Evolutionary conservation across 2,329 filamentous ascomycete genomes (phyloP), one percentile per base, ranked within the genome.

Genomic region (Proliferodiscus dingleyae): DNA sequence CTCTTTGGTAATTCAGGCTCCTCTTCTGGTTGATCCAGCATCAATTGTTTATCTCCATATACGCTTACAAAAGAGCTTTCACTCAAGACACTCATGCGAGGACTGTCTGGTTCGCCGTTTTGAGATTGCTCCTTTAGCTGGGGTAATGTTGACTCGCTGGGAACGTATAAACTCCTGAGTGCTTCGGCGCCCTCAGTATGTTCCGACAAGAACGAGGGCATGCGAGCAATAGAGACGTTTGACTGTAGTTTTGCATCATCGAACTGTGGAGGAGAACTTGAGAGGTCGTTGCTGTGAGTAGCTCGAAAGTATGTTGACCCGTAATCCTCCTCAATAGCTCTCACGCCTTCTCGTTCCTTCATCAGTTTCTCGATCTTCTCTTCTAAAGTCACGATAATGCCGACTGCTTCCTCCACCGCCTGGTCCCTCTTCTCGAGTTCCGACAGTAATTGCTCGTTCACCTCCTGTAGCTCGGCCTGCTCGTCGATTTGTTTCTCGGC

Each of bases 371-470:
- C 75, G 1, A 83, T 63, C 50, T 73, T 73, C 5, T 77, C 74
- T 60, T 88, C 83, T 13, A 87, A 66, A 19, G 70, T 69, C 41
- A 84, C 75, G 52, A 88, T 88, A 69, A 87, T 80, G 22, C 74
- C 71, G 5, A 87, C 81, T 3, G 84, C 84, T 57, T 88, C 83
- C 50, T 82, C 78, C 2, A 88, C 72, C 4, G 83, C 84, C 58
- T 80, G 80, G 62, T 88, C 84, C 15, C 83, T 72, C 64, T 81
- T 81, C 52, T 85, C 79, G 43, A 87, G 60, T 61, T 86, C 81
- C 2, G 67, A 63, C 16, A 80, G 58, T 26, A 87, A 66, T 50
- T 72, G 70, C 15, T 79, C 73, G 49, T 82, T 83, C 52, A 81
- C 71, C 13, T 78, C 72, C 47, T 75, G 71, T 41, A 78, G 59